Evolutionary conservation across 1,284 basidiomycete species (phyloP).

Genomic region (Butyriboletus appendiculatus): DNA sequence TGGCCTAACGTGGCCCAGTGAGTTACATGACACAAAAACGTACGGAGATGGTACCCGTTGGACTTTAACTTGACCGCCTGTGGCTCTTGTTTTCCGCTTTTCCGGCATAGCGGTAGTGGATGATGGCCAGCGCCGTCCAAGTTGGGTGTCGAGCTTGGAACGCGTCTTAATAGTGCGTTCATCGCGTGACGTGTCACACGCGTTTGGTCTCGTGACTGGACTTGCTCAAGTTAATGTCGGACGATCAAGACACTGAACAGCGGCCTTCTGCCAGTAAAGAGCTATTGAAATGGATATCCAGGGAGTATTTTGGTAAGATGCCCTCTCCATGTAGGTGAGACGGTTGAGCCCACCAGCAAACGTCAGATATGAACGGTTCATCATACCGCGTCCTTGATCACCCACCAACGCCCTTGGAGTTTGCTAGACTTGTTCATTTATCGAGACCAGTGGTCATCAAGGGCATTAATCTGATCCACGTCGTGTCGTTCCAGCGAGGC

Average conservation of each 20-base stretch:
- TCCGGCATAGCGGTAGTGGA: slow-evolving; percentile 20
- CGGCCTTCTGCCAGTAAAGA: slow-evolving; percentile 17
- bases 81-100: slow-evolving; percentile 24
- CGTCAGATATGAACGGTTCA: slow-evolving; percentile 65
- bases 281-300: slow-evolving; percentile 46
- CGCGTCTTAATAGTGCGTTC: slow-evolving; percentile 13
- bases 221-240: slow-evolving; percentile 5
- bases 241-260: slow-evolving; percentile 7
- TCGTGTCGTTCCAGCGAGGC: not conserved
- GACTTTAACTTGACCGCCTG: slow-evolving; percentile 7
- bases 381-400: slow-evolving; percentile 52
- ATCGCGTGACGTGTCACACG: slow-evolving; percentile 32
- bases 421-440: slow-evolving; percentile 69
- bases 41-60: slow-evolving; percentile 18
- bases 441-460: slow-evolving; percentile 80
- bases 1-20: slow-evolving; percentile 15
- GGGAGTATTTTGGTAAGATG: slow-evolving; percentile 53
- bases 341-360: not conserved
- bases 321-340: not conserved
- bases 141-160: not conserved
- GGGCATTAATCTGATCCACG: slow-evolving; percentile 41
- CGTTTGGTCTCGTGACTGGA: not conserved
- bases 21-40: slow-evolving; percentile 2
- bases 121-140: not conserved
- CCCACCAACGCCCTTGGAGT: slow-evolving; percentile 72